A percentile compares a stretch with the other conserved stretches of the same genome.
phyloP scores from a whole-genome alignment of 345 rosid genomes.

The Hibiscus trionum region DNA sequence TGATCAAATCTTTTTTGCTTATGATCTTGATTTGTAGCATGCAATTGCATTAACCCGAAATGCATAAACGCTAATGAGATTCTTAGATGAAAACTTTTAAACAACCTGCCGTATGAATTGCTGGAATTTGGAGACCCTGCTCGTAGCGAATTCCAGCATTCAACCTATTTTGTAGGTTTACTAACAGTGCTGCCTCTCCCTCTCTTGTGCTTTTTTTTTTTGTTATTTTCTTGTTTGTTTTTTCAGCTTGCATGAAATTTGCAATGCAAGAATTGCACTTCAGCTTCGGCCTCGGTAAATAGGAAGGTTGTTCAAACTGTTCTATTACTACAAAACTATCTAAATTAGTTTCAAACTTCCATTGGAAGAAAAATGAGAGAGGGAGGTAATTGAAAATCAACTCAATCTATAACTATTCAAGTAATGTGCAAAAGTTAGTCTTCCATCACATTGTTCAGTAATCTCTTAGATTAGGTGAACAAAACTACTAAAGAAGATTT shows the following conservation, averaged over 20 bases:
- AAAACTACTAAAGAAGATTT: slow-evolving; percentile 9
- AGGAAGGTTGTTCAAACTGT: background rate
- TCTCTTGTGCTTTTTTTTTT: no score
- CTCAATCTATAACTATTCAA: background rate
- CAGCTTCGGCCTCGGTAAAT: background rate
- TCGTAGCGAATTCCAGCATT: background rate
- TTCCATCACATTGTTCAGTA: background rate
- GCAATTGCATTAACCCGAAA: no score
- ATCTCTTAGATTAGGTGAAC: background rate
- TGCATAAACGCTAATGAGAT: no score
- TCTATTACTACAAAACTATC: background rate
- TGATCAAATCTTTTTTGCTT: no score
- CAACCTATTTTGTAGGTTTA: background rate
- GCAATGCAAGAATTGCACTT: background rate
- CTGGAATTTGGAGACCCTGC: background rate
- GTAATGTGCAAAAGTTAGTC: background rate
- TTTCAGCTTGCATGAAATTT: background rate
- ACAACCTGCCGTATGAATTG: background rate
- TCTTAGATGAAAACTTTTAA: no score
- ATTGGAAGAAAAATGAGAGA: background rate
- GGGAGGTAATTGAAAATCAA: background rate
- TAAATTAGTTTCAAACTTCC: background rate
- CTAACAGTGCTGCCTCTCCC: background rate
- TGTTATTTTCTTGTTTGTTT: no score
- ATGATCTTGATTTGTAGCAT: no score